Conservation (phyloP, 2,329 filamentous ascomycete genomes). For the Escovopsis sp. region DNA sequence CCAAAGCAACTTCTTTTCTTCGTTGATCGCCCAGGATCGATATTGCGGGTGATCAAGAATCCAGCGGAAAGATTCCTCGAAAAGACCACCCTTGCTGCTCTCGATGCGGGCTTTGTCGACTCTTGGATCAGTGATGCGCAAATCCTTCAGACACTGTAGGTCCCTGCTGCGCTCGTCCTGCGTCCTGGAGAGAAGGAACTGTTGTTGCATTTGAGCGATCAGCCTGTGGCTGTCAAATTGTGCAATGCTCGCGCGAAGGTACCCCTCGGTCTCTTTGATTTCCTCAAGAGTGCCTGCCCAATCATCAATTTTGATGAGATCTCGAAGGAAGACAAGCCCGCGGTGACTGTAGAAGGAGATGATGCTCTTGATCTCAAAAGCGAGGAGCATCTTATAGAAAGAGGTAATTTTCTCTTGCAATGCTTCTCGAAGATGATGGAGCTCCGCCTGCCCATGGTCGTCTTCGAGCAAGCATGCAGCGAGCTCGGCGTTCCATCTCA, state of each 20-base stretch:
- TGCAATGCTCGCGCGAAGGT: slow-evolving; percentile 5
- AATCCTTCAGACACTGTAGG: slow-evolving; percentile 10
- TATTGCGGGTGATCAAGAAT: slow-evolving; percentile 12
- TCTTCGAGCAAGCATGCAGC: slow-evolving; percentile 13
- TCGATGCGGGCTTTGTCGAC: slow-evolving; percentile 22
- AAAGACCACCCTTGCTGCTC: slow-evolving; percentile 17
- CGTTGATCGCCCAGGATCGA: slow-evolving; percentile 14
- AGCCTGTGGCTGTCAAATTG: slow-evolving; percentile 5
- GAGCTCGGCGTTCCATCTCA: slow-evolving; percentile 23
- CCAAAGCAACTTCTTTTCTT: slow-evolving; percentile 12
- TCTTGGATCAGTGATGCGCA: slow-evolving; percentile 15
- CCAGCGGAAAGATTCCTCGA: slow-evolving; percentile 19
- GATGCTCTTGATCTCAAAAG: slow-evolving; percentile 25
- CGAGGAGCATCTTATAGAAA: slow-evolving; percentile 24
- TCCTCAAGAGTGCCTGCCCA: slow-evolving; percentile 16
- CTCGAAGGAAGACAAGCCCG: slow-evolving; percentile 12
- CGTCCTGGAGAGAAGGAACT: slow-evolving; percentile 5
- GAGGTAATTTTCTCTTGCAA: slow-evolving; percentile 14
- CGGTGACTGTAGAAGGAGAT: slow-evolving; percentile 19
- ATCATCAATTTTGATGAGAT: slow-evolving; percentile 17
- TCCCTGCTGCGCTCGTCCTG: slow-evolving; percentile 7
- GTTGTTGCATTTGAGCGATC: slow-evolving; percentile 4
- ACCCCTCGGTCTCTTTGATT: slow-evolving; percentile 15
- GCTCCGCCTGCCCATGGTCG: slow-evolving; percentile 4
- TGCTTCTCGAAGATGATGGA: slow-evolving; percentile 6